Evolutionary conservation across 2,329 filamentous ascomycete species (phyloP).

Genomic region (Aspergillus sp.): DNA sequence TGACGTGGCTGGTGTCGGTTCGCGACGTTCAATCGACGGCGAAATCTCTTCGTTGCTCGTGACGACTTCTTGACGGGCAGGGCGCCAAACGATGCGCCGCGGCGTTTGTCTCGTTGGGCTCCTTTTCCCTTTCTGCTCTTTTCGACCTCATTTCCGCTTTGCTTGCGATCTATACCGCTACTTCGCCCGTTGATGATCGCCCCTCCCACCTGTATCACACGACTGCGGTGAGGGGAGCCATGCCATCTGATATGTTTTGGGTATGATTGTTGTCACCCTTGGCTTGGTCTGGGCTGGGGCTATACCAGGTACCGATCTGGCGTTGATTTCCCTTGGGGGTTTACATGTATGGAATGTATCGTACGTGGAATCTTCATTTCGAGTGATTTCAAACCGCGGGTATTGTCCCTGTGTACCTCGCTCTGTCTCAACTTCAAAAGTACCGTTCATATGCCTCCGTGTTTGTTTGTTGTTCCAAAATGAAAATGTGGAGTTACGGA

Average conservation of each 20-base stretch:
- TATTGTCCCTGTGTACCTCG: background rate
- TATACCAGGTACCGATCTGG: background rate
- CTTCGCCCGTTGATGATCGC: constrained; percentile 13
- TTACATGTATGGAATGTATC: background rate
- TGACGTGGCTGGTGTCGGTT: constrained; percentile 10
- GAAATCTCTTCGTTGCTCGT: constrained; percentile 5
- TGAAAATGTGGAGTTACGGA: background rate
- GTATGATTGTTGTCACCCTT: too few relatives aligned
- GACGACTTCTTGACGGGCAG: constrained; percentile 3
- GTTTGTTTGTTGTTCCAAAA: background rate
- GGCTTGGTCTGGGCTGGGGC: background rate
- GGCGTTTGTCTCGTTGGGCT: background rate
- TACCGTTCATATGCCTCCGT: background rate
- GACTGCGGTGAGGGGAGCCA: constrained; percentile 11
- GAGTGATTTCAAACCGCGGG: background rate
- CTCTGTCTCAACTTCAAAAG: background rate
- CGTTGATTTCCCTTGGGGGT: background rate
- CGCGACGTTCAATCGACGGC: constrained; percentile 1
- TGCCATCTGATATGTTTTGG: constrained; percentile 6
- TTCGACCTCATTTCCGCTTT: background rate
- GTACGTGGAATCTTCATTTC: background rate
- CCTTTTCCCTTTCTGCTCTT: background rate
- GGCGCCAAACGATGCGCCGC: constrained; percentile 7
- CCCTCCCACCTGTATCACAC: constrained; percentile 16
- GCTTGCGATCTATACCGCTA: constrained; percentile 18